A percentile compares a stretch with the other conserved stretches of the same genome.
Evolutionary conservation across 345 rosid species (phyloP).

Genomic region (Adansonia digitata): DNA sequence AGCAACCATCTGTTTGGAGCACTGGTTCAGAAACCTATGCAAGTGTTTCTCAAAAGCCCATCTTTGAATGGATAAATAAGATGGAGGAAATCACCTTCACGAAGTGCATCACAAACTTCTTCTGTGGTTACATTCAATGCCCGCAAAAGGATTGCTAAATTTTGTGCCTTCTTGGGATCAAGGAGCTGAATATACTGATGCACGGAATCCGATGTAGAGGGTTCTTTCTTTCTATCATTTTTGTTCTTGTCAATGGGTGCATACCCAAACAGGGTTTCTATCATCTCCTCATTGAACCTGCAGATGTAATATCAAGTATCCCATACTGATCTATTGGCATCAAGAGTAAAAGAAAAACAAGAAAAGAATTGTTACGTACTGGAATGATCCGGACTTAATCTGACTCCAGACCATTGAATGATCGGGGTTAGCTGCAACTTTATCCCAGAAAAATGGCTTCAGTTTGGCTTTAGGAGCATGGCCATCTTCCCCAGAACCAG

Average conservation of each 20-base stretch:
- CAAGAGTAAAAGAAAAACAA: neutral
- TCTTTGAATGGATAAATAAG: neutral
- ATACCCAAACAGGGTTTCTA: constrained; percentile 86
- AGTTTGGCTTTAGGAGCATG: constrained; percentile 73
- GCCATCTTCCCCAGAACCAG: constrained; percentile 27
- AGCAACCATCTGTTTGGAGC: neutral
- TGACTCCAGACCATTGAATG: constrained; percentile 99
- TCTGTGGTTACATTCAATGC: constrained; percentile 83
- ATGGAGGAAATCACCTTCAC: constrained; percentile 55
- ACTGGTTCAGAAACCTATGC: neutral
- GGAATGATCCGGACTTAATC: constrained; percentile 94
- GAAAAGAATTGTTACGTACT: constrained; percentile 49
- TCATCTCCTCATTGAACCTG: constrained; percentile 99
- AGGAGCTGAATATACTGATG: constrained; percentile 71
- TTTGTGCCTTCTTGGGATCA: constrained; percentile 89
- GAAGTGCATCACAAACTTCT: constrained; percentile 92
- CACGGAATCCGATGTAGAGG: constrained; percentile 44
- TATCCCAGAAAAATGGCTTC: constrained; percentile 99
- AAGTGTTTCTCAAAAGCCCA: neutral
- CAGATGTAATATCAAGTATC: constrained; percentile 11
- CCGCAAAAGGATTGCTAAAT: constrained; percentile 77
- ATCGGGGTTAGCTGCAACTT: constrained; percentile 93
- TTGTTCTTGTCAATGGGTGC: constrained; percentile 54
- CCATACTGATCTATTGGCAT: neutral
- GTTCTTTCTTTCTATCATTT: constrained; percentile 44